Percentiles rank a stretch among this genome's conserved stretches.
phyloP scores from a whole-genome alignment of 257 asterid genomes.

The Solanum corneliomulleri region DNA sequence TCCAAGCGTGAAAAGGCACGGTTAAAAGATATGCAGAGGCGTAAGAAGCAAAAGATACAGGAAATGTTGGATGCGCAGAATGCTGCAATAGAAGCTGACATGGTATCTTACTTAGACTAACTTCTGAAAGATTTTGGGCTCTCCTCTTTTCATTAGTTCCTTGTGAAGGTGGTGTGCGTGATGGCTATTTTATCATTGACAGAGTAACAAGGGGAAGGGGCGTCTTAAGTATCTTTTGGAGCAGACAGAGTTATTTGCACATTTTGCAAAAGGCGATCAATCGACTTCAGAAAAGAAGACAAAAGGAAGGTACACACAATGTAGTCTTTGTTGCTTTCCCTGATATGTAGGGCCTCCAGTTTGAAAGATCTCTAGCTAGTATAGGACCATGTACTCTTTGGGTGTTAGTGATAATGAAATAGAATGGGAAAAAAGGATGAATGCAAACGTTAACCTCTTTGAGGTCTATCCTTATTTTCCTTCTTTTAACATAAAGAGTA shows the following conservation, averaged over 20 bases:
- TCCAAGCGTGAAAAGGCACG: constrained; percentile 68
- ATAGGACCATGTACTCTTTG: background rate
- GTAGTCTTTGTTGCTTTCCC: background rate
- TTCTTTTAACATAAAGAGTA: background rate
- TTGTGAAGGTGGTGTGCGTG: background rate
- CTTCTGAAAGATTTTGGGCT: background rate
- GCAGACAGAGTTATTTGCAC: constrained; percentile 98
- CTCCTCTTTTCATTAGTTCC: background rate
- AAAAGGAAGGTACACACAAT: constrained; percentile 57
- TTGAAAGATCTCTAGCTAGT: background rate
- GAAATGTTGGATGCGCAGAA: constrained; percentile 85
- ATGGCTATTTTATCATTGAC: constrained; percentile 11
- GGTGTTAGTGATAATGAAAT: background rate
- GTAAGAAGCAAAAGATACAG: constrained; percentile 81
- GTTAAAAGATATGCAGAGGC: constrained; percentile 69
- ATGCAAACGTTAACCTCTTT: background rate
- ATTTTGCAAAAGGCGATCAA: constrained; percentile 89
- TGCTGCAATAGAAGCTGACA: constrained; percentile 91
- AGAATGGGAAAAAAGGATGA: background rate
- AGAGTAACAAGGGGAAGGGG: constrained; percentile 94
- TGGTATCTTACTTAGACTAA: constrained; percentile 36
- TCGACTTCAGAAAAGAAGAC: constrained; percentile 56
- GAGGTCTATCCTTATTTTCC: background rate
- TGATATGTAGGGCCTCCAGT: background rate
- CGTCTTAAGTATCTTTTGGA: constrained; percentile 84